Conservation (phyloP, 331 rosid species). For the Stylosanthes scabra region DNA sequence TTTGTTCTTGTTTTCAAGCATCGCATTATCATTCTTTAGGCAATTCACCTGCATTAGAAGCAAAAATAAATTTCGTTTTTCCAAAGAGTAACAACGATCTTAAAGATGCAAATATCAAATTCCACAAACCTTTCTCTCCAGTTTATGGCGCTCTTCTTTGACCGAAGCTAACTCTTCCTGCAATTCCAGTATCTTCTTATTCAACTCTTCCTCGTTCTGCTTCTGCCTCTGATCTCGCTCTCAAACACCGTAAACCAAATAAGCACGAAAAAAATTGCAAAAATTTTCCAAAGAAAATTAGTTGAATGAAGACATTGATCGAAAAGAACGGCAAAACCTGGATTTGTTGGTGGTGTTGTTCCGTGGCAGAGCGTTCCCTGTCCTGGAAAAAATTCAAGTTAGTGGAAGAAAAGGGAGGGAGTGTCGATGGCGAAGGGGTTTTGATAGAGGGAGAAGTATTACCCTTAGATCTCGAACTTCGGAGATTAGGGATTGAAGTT, state of each 20-base stretch:
- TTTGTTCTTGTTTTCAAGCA: slow-evolving; percentile 73
- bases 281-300: not conserved
- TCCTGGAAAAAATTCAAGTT: slow-evolving; percentile 61
- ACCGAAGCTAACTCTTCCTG: slow-evolving; percentile 60
- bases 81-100: not conserved
- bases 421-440: not conserved
- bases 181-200: slow-evolving; percentile 62
- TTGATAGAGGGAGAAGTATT: slow-evolving; percentile 33
- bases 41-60: slow-evolving; percentile 54
- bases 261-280: not conserved
- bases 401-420: slow-evolving; percentile 29
- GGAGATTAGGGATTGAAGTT: slow-evolving; percentile 62
- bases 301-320: not conserved
- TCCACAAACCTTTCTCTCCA: slow-evolving; percentile 61
- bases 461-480: slow-evolving; percentile 82
- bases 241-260: slow-evolving; percentile 29
- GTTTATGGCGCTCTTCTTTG: slow-evolving; percentile 60
- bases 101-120: not conserved
- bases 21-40: slow-evolving; percentile 64
- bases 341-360: slow-evolving; percentile 52
- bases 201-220: slow-evolving; percentile 67
- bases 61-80: not conserved
- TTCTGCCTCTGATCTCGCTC: slow-evolving; percentile 63
- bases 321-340: slow-evolving; percentile 52
- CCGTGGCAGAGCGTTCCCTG: slow-evolving; percentile 64